Conservation (phyloP, 1,139 yeast species). For the Debaryomyces fabryi region DNA sequence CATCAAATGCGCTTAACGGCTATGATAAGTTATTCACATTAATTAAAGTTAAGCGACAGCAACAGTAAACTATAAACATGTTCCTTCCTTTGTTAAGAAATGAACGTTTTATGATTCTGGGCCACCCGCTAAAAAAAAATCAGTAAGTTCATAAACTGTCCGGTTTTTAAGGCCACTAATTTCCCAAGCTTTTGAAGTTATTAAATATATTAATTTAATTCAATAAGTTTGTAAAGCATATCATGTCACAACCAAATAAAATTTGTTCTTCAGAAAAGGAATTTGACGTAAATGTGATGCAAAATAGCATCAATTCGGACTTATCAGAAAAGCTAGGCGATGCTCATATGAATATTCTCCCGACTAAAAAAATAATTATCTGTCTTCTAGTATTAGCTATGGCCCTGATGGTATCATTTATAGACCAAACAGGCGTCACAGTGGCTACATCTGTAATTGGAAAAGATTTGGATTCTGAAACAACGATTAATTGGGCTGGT, state of each 20-base stretch:
- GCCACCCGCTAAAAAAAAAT: not conserved
- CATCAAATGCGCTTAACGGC: not conserved
- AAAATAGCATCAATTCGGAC: slow-evolving; percentile 12
- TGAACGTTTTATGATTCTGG: not conserved
- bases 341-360: slow-evolving; percentile 38
- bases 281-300: slow-evolving; percentile 7
- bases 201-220: not conserved
- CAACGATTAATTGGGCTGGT: slow-evolving; percentile 55
- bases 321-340: slow-evolving; percentile 39
- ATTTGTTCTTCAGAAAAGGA: slow-evolving; percentile 7
- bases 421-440: slow-evolving; percentile 50
- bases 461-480: slow-evolving; percentile 37
- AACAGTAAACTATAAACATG: not conserved
- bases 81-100: not conserved
- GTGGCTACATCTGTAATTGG: slow-evolving; percentile 42
- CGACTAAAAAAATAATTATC: slow-evolving; percentile 32
- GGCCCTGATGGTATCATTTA: slow-evolving; percentile 30
- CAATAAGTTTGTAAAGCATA: not conserved
- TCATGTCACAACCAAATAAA: not conserved
- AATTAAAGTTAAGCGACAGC: not conserved
- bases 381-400: slow-evolving; percentile 31
- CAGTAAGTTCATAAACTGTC: not conserved
- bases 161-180: not conserved
- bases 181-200: not conserved
- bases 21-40: not conserved